These are phyloP conservation scores for Yarrowia sp. DNA, from an alignment of 805 yeast species.

Conservation along the genomic window DNA sequence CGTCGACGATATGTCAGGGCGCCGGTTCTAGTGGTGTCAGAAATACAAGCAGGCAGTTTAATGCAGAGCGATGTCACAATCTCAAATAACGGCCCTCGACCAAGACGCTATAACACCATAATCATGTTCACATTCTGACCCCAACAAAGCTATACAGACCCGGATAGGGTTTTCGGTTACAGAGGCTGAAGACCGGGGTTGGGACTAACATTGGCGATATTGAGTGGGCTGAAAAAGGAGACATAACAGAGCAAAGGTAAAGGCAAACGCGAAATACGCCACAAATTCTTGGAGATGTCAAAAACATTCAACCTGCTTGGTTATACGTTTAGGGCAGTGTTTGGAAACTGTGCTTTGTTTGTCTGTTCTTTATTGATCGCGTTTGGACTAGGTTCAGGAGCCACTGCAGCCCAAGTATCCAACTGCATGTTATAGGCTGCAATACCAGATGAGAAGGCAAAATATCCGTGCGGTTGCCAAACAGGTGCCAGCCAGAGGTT, in stretches of 20 bases:
- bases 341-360: neutral
- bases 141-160: neutral
- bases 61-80: neutral
- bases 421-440: neutral
- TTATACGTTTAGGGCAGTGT: neutral
- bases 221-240: neutral
- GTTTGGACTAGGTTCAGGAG: slow-evolving; percentile 16
- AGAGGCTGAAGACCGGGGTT: neutral
- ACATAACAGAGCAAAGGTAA: neutral
- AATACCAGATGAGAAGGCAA: neutral
- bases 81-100: neutral
- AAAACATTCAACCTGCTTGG: neutral
- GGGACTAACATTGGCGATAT: neutral
- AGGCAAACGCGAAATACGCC: neutral
- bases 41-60: neutral
- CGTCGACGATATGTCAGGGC: neutral
- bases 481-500: neutral
- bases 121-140: neutral
- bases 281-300: neutral
- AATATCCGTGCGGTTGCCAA: neutral
- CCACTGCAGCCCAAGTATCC: slow-evolving; percentile 3
- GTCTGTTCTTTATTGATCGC: neutral
- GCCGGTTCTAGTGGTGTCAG: neutral
- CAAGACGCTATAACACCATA: neutral
- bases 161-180: slow-evolving; percentile 10